Conservation (phyloP, 805 yeast species). For the Starmerella powellii region DNA sequence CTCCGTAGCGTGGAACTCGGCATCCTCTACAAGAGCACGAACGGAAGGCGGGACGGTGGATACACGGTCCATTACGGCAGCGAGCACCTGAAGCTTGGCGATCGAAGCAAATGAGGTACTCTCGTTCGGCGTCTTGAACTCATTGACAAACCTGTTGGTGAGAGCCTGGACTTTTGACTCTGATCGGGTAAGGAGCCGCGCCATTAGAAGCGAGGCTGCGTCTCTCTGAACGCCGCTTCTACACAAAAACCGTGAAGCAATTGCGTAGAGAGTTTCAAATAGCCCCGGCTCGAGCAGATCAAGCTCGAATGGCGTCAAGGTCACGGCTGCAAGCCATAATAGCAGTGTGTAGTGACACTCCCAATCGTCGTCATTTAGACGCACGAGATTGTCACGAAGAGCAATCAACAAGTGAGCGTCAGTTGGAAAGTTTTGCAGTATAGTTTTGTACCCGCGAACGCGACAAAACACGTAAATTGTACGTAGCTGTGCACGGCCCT, state of each 20-base stretch:
- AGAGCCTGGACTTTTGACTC: conserved; percentile 4
- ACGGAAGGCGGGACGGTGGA: conserved; percentile 1
- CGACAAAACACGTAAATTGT: conserved; percentile 45
- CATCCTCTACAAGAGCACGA: background rate
- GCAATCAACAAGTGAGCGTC: conserved; percentile 41
- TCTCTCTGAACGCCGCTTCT: conserved; percentile 48
- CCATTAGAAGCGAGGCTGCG: conserved; percentile 40
- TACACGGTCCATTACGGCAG: conserved; percentile 12
- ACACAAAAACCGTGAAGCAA: conserved; percentile 30
- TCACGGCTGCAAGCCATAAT: conserved; percentile 60
- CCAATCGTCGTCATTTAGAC: conserved; percentile 31
- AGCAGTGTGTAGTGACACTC: conserved; percentile 39
- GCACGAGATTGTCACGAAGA: conserved; percentile 27
- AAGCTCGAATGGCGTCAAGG: conserved; percentile 64
- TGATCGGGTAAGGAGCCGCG: conserved; percentile 41
- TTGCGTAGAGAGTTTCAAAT: conserved; percentile 29
- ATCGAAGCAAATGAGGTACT: background rate
- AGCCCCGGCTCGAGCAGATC: conserved; percentile 29
- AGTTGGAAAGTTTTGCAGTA: conserved; percentile 48
- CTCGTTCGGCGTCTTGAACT: background rate
- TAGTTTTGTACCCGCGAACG: conserved; percentile 51
- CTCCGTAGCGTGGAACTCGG: background rate
- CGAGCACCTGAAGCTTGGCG: conserved; percentile 10
- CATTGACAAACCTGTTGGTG: background rate
- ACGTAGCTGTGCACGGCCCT: background rate